Conservation (phyloP, 2,329 filamentous ascomycete species). For the Calonectria hawksworthii region DNA sequence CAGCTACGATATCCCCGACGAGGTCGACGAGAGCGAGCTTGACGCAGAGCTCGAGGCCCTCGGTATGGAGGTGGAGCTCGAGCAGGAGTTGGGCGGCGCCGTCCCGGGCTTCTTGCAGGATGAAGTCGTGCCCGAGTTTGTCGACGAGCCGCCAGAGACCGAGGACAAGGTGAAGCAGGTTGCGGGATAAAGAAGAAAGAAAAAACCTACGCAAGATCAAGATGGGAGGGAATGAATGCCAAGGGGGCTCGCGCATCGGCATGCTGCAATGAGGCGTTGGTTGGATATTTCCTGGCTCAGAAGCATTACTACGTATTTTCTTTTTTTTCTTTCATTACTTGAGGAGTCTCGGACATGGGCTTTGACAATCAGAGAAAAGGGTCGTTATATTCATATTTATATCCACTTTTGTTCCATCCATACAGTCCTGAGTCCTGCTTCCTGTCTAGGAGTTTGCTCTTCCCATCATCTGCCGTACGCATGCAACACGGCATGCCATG, state of each 20-base stretch:
- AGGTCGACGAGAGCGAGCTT: slow-evolving; percentile 95
- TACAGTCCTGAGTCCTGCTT: slow-evolving; percentile 7
- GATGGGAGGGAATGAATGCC: not conserved
- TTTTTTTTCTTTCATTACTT: slow-evolving; percentile 1
- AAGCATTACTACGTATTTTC: not conserved
- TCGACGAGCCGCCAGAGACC: slow-evolving; percentile 88
- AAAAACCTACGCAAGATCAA: not conserved
- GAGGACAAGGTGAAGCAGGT: slow-evolving; percentile 86
- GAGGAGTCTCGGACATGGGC: slow-evolving; percentile 17
- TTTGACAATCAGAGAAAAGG: slow-evolving; percentile 12
- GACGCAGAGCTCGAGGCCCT: slow-evolving; percentile 97
- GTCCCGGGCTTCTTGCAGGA: slow-evolving; percentile 92
- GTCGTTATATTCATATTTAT: slow-evolving; percentile 19
- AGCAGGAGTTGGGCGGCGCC: slow-evolving; percentile 73
- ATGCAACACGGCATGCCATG: slow-evolving; percentile 13
- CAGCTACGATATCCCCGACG: slow-evolving; percentile 95
- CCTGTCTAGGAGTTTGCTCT: slow-evolving; percentile 15
- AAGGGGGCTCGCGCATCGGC: not conserved
- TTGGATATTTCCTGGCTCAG: slow-evolving; percentile 31
- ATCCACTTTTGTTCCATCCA: slow-evolving; percentile 15
- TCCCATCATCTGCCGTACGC: slow-evolving; percentile 8
- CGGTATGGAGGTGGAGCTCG: slow-evolving; percentile 93
- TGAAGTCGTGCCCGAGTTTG: slow-evolving; percentile 87
- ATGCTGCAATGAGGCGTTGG: slow-evolving; percentile 40
- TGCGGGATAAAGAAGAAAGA: slow-evolving; percentile 61